phyloP scores from a whole-genome alignment of 1,284 basidiomycete species.

The Marasmius tenuissimus region DNA sequence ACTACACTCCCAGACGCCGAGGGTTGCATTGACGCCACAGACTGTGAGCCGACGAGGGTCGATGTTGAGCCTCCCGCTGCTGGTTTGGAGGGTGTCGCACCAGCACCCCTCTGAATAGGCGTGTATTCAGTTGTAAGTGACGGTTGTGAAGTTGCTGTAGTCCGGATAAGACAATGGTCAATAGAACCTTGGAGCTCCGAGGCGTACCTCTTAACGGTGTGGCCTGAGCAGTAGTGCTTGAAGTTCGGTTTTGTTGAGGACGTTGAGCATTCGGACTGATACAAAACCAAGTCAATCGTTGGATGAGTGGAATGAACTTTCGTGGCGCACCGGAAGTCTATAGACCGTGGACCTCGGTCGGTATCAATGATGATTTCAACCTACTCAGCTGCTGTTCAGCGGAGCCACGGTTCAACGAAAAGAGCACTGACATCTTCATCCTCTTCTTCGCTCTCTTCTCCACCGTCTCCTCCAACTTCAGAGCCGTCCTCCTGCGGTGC shows the following conservation, averaged over 20 bases:
- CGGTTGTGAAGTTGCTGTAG: conserved; percentile 44
- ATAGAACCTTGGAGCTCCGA: background rate
- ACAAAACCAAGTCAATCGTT: background rate
- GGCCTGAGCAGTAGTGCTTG: conserved; percentile 22
- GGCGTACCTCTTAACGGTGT: conserved; percentile 40
- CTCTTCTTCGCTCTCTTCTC: conserved; percentile 42
- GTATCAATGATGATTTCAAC: conserved; percentile 82
- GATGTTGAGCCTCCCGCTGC: conserved; percentile 16
- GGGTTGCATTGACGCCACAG: conserved; percentile 18
- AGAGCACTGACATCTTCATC: conserved; percentile 41
- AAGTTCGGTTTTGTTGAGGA: conserved; percentile 26
- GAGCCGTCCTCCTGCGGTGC: conserved; percentile 32
- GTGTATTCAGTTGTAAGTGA: conserved; percentile 90
- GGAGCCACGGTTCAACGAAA: conserved; percentile 5
- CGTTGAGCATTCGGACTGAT: conserved; percentile 8
- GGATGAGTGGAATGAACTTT: background rate
- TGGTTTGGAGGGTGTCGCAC: conserved; percentile 16
- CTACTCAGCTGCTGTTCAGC: conserved; percentile 42
- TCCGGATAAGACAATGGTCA: background rate
- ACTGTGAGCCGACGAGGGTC: conserved; percentile 17
- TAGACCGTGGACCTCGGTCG: conserved; percentile 47
- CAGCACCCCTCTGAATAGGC: conserved; percentile 70
- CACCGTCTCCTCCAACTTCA: conserved; percentile 33
- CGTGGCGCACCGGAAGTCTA: conserved; percentile 65
- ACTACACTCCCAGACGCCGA: conserved; percentile 8